Evolutionary conservation across 2,329 filamentous ascomycete species (phyloP).

Genomic region (Chaetomium strumarium): DNA sequence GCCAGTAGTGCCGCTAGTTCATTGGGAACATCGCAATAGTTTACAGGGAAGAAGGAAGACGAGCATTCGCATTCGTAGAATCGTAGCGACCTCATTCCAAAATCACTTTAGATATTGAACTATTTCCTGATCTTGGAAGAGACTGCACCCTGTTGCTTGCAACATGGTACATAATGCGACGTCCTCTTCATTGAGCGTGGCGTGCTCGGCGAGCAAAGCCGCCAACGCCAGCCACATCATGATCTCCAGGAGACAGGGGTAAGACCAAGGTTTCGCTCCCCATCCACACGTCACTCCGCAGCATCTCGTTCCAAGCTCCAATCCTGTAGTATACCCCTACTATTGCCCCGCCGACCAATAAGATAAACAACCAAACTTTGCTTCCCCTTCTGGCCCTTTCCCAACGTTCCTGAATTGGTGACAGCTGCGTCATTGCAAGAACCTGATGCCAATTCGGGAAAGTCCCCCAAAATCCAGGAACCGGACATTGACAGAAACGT

Average conservation of each 20-base stretch:
- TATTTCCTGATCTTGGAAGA: neutral
- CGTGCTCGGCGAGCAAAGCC: neutral
- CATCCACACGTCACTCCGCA: conserved; percentile 26
- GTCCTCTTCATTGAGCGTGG: neutral
- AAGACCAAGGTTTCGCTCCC: neutral
- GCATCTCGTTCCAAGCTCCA: conserved; percentile 15
- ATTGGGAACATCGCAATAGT: neutral
- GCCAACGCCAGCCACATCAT: neutral
- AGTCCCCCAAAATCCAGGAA: too few species aligned
- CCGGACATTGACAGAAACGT: neutral
- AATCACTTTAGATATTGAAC: neutral
- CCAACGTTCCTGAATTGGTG: conserved; percentile 7
- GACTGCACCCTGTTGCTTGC: neutral
- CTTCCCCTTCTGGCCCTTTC: neutral
- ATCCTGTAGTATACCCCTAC: too few species aligned
- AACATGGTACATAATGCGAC: neutral
- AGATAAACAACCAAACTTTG: neutral
- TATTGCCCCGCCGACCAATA: conserved; percentile 20
- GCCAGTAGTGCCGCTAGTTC: too few species aligned
- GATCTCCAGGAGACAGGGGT: neutral
- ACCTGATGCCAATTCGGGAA: neutral
- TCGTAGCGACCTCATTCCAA: neutral
- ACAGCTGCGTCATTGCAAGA: conserved; percentile 3
- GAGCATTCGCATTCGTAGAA: neutral
- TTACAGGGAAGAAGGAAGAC: neutral